Conservation (phyloP, 169 alveolate genomes). For the Plasmodium gaboni region DNA sequence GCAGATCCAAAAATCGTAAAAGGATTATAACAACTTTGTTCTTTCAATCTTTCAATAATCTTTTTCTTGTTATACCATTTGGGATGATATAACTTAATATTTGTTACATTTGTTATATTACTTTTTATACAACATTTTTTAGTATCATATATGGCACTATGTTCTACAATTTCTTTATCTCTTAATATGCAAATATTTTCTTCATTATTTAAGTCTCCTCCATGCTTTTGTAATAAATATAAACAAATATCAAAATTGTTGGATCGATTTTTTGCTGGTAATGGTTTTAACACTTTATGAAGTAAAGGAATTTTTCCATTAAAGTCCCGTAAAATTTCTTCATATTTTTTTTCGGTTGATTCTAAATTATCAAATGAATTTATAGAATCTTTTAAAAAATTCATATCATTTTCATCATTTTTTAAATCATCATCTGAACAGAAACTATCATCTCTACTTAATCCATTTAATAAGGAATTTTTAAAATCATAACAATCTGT, state of each 20-base stretch:
- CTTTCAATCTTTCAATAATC: constrained; percentile 78
- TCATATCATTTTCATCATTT: constrained; percentile 49
- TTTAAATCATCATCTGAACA: constrained; percentile 50
- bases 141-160: constrained; percentile 76
- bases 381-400: constrained; percentile 37
- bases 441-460: constrained; percentile 60
- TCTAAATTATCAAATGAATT: constrained; percentile 77
- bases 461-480: constrained; percentile 42
- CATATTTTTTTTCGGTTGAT: constrained; percentile 74
- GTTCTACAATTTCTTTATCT: constrained; percentile 77
- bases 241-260: constrained; percentile 76
- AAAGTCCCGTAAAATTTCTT: constrained; percentile 68
- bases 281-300: constrained; percentile 73
- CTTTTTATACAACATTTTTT: constrained; percentile 64
- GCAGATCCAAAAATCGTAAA: constrained; percentile 90
- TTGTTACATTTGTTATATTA: constrained; percentile 76
- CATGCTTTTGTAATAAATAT: constrained; percentile 77
- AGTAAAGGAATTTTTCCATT: constrained; percentile 76
- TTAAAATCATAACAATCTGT: constrained; percentile 77
- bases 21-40: constrained; percentile 88
- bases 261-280: constrained; percentile 70
- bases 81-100: constrained; percentile 80
- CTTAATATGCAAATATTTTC: constrained; percentile 79
- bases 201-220: constrained; percentile 78
- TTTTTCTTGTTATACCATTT: constrained; percentile 82